phyloP scores from a whole-genome alignment of 192 early-diverging fungal genomes.

The Rhizophagus prolifer region DNA sequence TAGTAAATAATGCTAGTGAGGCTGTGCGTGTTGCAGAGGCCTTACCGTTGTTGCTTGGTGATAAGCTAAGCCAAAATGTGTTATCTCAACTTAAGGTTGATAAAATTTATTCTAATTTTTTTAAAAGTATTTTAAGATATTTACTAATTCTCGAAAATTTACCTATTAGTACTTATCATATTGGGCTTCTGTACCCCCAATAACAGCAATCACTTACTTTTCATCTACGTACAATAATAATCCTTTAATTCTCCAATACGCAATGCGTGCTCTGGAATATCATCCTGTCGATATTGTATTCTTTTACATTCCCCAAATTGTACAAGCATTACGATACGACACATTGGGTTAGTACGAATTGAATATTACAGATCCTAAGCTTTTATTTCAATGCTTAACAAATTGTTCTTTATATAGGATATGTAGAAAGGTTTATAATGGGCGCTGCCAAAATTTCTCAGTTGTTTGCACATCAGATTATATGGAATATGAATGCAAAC shows the following conservation, averaged over 20 bases:
- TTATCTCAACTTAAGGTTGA: constrained; percentile 37
- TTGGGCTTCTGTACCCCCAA: constrained; percentile 88
- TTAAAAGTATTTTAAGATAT: neutral
- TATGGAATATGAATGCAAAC: constrained; percentile 99
- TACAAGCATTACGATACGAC: constrained; percentile 92
- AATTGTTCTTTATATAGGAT: constrained; percentile 53
- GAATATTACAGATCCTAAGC: neutral
- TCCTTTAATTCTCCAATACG: constrained; percentile 94
- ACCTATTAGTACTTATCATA: constrained; percentile 67
- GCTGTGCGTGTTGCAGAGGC: constrained; percentile 75
- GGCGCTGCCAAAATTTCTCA: constrained; percentile 92
- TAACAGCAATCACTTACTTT: constrained; percentile 82
- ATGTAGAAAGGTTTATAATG: constrained; percentile 94
- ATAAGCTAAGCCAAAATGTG: constrained; percentile 43
- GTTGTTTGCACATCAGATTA: constrained; percentile 99
- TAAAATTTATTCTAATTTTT: neutral
- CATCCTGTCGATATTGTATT: constrained; percentile 94
- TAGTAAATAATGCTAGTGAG: constrained; percentile 61
- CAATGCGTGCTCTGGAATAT: constrained; percentile 85
- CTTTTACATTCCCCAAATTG: constrained; percentile 98
- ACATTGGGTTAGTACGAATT: constrained; percentile 34
- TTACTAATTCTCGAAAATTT: neutral
- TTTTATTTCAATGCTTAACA: neutral
- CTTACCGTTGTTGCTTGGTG: constrained; percentile 69
- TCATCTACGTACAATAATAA: constrained; percentile 68